phyloP scores from a whole-genome alignment of 164 flowering plant species.

The Amborella trichopoda region DNA sequence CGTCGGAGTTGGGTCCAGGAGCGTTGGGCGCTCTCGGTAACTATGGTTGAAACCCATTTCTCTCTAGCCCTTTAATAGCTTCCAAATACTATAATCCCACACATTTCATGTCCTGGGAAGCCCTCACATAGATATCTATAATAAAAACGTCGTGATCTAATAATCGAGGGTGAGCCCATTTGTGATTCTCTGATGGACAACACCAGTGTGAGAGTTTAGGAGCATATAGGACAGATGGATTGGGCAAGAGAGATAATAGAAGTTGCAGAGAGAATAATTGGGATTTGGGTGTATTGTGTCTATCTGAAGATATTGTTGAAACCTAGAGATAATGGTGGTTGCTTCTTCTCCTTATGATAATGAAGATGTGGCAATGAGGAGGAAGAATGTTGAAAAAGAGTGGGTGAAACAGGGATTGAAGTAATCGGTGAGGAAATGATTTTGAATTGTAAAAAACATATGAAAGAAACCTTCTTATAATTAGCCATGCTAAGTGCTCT shows the following conservation, averaged over 20 bases:
- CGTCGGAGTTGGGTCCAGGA: too few relatives aligned
- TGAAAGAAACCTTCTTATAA: too few relatives aligned
- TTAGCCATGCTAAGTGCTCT: too few relatives aligned
- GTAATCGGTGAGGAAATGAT: too few relatives aligned
- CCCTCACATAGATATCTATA: constrained; percentile 68
- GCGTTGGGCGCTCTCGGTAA: too few relatives aligned
- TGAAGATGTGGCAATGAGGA: not conserved
- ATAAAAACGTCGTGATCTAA: constrained; percentile 39
- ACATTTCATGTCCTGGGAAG: constrained; percentile 99
- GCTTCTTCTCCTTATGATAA: not conserved
- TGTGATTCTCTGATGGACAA: constrained; percentile 66
- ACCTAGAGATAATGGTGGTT: constrained; percentile 38
- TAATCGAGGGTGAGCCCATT: constrained; percentile 74
- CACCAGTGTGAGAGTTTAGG: constrained; percentile 91
- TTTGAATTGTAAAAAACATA: too few relatives aligned
- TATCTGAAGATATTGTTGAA: constrained; percentile 75
- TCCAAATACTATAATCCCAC: constrained; percentile 93
- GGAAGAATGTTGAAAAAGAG: too few relatives aligned
- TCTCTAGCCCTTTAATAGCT: constrained; percentile 57
- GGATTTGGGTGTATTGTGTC: constrained; percentile 85
- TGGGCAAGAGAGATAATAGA: constrained; percentile 66
- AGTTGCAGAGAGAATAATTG: constrained; percentile 36
- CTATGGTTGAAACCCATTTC: constrained; percentile 53
- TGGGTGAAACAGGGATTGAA: too few relatives aligned
- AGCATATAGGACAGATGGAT: constrained; percentile 62